Evolutionary conservation across 2,329 filamentous ascomycete genomes (phyloP), one percentile per base, ranked within the genome.

Genomic region (Colletotrichum sojae): DNA sequence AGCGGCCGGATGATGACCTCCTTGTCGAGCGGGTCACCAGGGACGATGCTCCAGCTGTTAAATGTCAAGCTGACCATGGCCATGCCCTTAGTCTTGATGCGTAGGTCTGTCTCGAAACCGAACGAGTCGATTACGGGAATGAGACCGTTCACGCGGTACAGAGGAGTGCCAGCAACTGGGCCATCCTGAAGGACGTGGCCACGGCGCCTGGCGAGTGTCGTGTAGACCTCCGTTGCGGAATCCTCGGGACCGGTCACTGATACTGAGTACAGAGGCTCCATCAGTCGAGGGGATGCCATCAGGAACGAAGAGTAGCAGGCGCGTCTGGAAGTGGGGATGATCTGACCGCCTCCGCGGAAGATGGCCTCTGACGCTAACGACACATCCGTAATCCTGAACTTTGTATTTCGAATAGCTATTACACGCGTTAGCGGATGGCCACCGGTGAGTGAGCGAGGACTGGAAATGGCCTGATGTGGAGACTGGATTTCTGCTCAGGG

Each of bases 111-210:
- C 84, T 99, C 96, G 81, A 99, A 98, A 20, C 96, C 96, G 77
- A 99, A 99, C 36, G 91, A 94, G 83, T 99, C 96, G 77, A 99
- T 97, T 69, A 98, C 96, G 10, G 96, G 96, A 64, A 99, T 90
- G 57, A 98, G 86, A 4, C 96, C 96, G 75, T 91, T 93, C 61
- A 98, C 95, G 22, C 93, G 92, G 82, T 98, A 98, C 12, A 99
- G 87, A 5, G 95, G 96, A 10, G 96, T 98, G 25, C 96, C 96
- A 0, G 95, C 94, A 70, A 99, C 94, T 15, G 95, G 95, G 0
- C 94, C 94, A 78, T 99, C 96, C n/a, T 93, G 91, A 27, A 99
- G 85, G 31, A 99, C 95, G 80, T 99, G 96, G 1, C 96, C 96
- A 74, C 96, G 88, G 69, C 96, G 90, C 59, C 94, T 89, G 6